Base-by-base conservation (phyloP, 257 asterid species). In the Cynanchum wilfordii region DNA sequence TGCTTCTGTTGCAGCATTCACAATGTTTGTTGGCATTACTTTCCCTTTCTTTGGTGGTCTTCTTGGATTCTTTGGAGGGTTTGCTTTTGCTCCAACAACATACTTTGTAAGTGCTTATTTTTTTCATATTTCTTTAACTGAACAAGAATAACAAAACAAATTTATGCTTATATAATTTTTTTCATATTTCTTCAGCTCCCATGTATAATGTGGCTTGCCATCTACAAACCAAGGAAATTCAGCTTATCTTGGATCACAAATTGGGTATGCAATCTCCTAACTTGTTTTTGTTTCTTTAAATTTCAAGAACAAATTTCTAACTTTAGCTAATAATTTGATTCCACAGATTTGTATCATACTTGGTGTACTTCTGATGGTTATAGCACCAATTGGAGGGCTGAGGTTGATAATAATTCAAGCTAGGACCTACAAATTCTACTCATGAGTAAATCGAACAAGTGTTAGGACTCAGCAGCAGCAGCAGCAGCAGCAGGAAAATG, bases 1-100 rank as follows among this genome's bases (percentile, higher is more conserved):
- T n/a, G n/a, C n/a, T 74, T 52, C 50, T 16, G 22, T 68, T 80
- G 73, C 96, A 93, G 98, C 89, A 58, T 83, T 88, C 52, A 94
- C 98, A 19, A 89, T 94, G 97, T 94, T 91, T 65, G 77, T 94
- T 29, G 98, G 78, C 47, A 88, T 94, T 40, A 83, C 91, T 42
- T 91, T 93, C 87, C 98, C 98, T 50, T 93, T 93, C 95, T 91
- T 93, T 4, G 93, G 97, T 0, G 96, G 96, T 5, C 96, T 93
- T 67, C 93, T 93, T 5, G 96, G 94, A 58, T 91, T 91, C 77
- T 91, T 91, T 5, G 98, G 98, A 62, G 97, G 97, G 30, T 91
- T 93, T 70, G 98, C 96, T 66, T 93, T 93, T 62, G 98, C 97
- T 0, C 98, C 98, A 58, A 93, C 98, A 36, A 88, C 98, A 62